A percentile compares a stretch with the other conserved stretches of the same genome.
Evolutionary conservation across 306 rosid genomes (phyloP).

Genomic region (Vigna hirtella): DNA sequence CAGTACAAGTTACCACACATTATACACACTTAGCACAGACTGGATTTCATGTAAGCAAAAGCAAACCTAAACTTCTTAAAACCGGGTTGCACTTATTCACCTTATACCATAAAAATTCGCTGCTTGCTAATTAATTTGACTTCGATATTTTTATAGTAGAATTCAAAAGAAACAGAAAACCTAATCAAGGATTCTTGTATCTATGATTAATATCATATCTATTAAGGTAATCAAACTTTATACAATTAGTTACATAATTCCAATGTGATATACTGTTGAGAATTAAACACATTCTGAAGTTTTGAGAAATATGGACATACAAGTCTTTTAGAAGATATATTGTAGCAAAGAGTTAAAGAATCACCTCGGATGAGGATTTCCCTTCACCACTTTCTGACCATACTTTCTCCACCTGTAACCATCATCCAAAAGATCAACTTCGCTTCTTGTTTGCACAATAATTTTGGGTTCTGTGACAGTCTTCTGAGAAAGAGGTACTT

Average conservation of each 20-base stretch:
- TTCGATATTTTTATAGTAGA: conserved; percentile 9
- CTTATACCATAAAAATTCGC: background rate
- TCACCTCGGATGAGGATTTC: conserved; percentile 98
- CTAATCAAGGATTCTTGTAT: background rate
- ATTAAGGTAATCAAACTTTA: conserved; percentile 14
- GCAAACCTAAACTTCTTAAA: conserved; percentile 17
- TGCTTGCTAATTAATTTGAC: conserved; percentile 2
- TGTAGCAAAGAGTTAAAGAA: conserved; percentile 29
- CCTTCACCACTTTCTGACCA: conserved; percentile 98
- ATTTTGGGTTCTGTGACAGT: conserved; percentile 93
- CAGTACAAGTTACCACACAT: background rate
- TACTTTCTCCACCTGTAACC: conserved; percentile 98
- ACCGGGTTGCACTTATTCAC: conserved; percentile 7
- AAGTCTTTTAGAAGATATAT: conserved; percentile 27
- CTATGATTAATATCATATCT: conserved; percentile 28
- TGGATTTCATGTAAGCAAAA: conserved; percentile 27
- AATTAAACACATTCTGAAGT: conserved; percentile 1
- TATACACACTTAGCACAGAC: background rate
- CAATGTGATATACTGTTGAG: conserved; percentile 1
- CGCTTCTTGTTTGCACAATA: conserved; percentile 93
- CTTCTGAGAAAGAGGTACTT: conserved; percentile 72
- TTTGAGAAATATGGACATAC: conserved; percentile 7
- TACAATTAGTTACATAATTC: conserved; percentile 31
- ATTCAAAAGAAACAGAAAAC: conserved; percentile 15
- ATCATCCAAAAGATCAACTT: conserved; percentile 95